These are phyloP conservation scores for Bacterosira constricta DNA, from an alignment of 108 stramenopile genomes.

Conservation along the genomic window DNA sequence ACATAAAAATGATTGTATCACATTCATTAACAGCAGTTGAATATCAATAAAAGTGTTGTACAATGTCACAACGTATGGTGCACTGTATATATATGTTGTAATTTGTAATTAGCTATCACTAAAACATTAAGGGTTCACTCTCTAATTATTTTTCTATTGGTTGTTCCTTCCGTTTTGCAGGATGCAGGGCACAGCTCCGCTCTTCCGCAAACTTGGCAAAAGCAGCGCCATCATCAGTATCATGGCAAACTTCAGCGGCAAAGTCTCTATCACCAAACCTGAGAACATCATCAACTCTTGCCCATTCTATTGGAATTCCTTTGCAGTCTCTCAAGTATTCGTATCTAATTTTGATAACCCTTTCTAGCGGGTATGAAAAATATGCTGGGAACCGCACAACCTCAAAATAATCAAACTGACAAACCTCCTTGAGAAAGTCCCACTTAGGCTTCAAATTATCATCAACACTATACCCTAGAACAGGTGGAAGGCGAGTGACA, in stretches of 20 bases:
- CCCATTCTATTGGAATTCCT: constrained; percentile 52
- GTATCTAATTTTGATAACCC: constrained; percentile 71
- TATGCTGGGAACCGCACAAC: constrained; percentile 74
- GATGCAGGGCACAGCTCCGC: constrained; percentile 16
- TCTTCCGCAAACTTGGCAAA: constrained; percentile 53
- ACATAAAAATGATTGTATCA: no score
- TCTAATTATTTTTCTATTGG: constrained; percentile 6
- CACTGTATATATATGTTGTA: no score
- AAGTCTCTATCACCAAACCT: constrained; percentile 79
- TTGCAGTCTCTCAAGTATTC: constrained; percentile 66
- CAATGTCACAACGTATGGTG: no score
- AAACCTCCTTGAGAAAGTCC: constrained; percentile 64
- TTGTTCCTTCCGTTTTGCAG: constrained; percentile 17
- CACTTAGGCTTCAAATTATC: constrained; percentile 78
- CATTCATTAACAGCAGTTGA: no score
- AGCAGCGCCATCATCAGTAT: constrained; percentile 59
- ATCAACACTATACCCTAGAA: constrained; percentile 79
- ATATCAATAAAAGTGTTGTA: no score
- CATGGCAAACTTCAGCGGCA: constrained; percentile 63
- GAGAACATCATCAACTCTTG: constrained; percentile 68
- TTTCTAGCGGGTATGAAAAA: constrained; percentile 83
- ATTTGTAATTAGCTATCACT: no score
- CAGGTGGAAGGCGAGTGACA: constrained; percentile 70
- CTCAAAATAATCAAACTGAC: constrained; percentile 67
- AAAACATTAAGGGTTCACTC: background rate